Evolutionary conservation across 441 rosid genomes (phyloP).

Genomic region (Corymbia citriodora): DNA sequence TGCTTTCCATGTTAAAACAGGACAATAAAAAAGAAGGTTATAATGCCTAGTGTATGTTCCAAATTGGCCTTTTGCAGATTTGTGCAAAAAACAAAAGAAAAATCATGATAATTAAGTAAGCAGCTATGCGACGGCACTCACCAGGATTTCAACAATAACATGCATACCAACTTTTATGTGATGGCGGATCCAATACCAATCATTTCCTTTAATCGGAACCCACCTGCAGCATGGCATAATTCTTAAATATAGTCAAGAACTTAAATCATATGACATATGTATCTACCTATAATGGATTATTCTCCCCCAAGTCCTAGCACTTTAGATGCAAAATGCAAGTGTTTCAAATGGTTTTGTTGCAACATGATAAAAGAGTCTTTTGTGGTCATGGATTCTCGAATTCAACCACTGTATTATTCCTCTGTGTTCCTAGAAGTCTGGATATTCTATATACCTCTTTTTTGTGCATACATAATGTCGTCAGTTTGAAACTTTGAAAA

Average conservation of each 20-base stretch:
- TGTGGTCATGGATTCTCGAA: neutral
- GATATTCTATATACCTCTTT: neutral
- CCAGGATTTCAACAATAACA: constrained; percentile 89
- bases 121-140: constrained; percentile 17
- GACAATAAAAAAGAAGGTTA: neutral
- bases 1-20: neutral
- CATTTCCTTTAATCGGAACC: constrained; percentile 95
- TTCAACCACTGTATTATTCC: neutral
- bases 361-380: neutral
- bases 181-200: constrained; percentile 99
- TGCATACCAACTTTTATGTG: constrained; percentile 94
- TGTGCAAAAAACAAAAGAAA: neutral
- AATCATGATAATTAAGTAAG: neutral
- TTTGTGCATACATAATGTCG: neutral
- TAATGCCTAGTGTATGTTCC: neutral
- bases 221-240: constrained; percentile 49
- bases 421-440: neutral
- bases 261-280: neutral
- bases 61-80: neutral
- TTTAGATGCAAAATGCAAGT: neutral
- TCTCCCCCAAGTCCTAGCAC: neutral
- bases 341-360: neutral
- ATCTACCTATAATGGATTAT: neutral
- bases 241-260: neutral
- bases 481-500: neutral